Base-by-base conservation (phyloP, 2,329 filamentous ascomycete species). In the Aureobasidium musti region DNA sequence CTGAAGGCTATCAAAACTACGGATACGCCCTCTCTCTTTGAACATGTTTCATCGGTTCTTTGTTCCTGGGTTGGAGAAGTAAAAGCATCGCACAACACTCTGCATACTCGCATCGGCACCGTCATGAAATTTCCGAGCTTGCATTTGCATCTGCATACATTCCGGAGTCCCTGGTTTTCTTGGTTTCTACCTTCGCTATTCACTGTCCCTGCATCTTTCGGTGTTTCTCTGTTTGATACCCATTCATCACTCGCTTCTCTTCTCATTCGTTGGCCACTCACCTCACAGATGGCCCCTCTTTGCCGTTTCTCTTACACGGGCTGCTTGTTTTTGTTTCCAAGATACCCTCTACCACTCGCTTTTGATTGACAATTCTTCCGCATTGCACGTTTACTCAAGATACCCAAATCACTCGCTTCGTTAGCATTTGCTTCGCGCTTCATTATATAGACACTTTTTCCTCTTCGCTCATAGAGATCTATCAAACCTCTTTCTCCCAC, bases 21-120 rank as follows among this genome's bases (percentile, higher is more conserved):
- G 65, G 43, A 26, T 50, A 61, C 41, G 30, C 47, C 5, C 45
- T 60, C n/a, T 50, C 64, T 49, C 54, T 52, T 21, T 63, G 41
- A 52, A 30, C 30, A 8, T n/a, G 49, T 52, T 41, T 30, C n/a
- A 13, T 26, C 17, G 10, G 1, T 11, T n/a, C 17, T 43, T 60
- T 35, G 26, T 60, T 26, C n/a, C 28, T 61, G 41, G 57, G 19
- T 37, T 26, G n/a, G 2, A 23, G 43, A 39, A 13, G 19, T 5
- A 63, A 63, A 52, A 63, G 47, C 57, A 61, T 61, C 30, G 43
- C 57, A 61, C 57, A 35, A 37, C n/a, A 35, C 30, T 30, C 28
- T 21, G 37, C 11, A 23, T 41, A 39, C 17, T 63, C 39, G 60
- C 47, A 63, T 63, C 45, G 10, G 11, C 35, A 13, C 21, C 19